A percentile compares a stretch with the other conserved stretches of the same genome.
These are phyloP conservation scores for Xylariaceae sp. DNA, from an alignment of 2,329 filamentous ascomycete genomes.

Conservation along the genomic window DNA sequence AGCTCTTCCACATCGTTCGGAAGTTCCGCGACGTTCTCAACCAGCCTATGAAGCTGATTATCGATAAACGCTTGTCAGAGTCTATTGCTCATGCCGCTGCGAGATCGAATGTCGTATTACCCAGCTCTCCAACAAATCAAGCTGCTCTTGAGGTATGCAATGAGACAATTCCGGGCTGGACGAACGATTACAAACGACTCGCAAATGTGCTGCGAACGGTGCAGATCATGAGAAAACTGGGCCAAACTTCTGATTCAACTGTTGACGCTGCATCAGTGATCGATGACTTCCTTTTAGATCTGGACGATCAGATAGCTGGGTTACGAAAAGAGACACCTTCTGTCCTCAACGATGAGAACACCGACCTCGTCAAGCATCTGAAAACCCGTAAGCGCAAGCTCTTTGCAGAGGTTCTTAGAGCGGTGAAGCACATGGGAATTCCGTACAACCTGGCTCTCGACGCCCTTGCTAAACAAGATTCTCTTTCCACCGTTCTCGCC, in stretches of 20 bases:
- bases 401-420: conserved; percentile 82
- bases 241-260: conserved; percentile 46
- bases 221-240: conserved; percentile 67
- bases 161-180: conserved; percentile 36
- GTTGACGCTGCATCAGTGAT: conserved; percentile 58
- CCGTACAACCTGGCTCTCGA: conserved; percentile 75
- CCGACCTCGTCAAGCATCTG: conserved; percentile 76
- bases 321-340: conserved; percentile 81
- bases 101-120: conserved; percentile 11
- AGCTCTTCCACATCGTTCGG: conserved; percentile 83
- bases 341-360: conserved; percentile 82
- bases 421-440: conserved; percentile 83
- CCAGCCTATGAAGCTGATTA: conserved; percentile 67
- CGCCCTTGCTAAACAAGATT: conserved; percentile 68
- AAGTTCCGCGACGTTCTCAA: conserved; percentile 81
- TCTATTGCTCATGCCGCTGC: conserved; percentile 25
- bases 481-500: conserved; percentile 66
- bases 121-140: conserved; percentile 32
- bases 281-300: conserved; percentile 63
- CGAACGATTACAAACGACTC: conserved; percentile 58
- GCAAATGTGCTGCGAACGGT: conserved; percentile 67
- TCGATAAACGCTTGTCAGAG: conserved; percentile 58
- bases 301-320: conserved; percentile 65
- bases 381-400: conserved; percentile 87
- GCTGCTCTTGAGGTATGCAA: conserved; percentile 32